phyloP scores from a whole-genome alignment of 208 protist genomes.

The Acanthamoeba lenticulata region DNA sequence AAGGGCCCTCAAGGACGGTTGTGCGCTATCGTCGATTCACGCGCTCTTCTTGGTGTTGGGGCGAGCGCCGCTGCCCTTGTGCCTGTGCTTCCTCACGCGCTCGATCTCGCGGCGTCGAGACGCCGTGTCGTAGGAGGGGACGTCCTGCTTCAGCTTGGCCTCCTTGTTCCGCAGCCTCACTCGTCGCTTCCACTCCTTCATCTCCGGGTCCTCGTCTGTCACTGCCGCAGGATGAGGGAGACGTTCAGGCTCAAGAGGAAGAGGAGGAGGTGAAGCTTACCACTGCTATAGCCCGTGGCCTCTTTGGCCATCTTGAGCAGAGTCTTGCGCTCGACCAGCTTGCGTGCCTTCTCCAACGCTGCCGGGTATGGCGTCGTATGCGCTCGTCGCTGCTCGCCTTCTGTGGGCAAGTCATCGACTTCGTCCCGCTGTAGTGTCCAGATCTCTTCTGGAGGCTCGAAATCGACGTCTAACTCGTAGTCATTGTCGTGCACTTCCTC shows the following conservation, averaged over 20 bases:
- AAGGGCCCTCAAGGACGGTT: too few species aligned
- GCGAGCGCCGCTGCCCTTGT: not conserved
- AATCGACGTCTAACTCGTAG: too few species aligned
- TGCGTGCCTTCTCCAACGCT: conserved; percentile 5
- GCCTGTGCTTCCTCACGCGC: not conserved
- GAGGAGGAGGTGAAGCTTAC: not conserved
- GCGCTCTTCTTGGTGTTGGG: not conserved
- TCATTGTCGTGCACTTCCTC: too few species aligned
- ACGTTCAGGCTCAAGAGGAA: not conserved
- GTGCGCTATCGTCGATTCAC: too few species aligned
- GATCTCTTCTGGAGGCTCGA: too few species aligned
- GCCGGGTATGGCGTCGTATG: too few species aligned
- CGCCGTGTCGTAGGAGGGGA: not conserved
- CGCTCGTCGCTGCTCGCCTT: too few species aligned
- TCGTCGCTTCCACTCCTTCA: not conserved
- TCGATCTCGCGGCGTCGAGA: not conserved
- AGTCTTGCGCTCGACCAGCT: not conserved
- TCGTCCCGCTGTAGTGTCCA: too few species aligned
- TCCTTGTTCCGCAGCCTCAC: not conserved
- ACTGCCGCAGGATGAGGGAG: not conserved
- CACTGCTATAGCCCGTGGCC: not conserved
- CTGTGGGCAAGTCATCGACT: too few species aligned
- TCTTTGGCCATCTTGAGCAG: conserved; percentile 9
- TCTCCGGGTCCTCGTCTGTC: not conserved
- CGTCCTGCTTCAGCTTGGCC: not conserved